Evolutionary conservation across 257 asterid genomes (phyloP), one percentile per base, ranked within the genome.

Genomic region (Handroanthus guayacan): DNA sequence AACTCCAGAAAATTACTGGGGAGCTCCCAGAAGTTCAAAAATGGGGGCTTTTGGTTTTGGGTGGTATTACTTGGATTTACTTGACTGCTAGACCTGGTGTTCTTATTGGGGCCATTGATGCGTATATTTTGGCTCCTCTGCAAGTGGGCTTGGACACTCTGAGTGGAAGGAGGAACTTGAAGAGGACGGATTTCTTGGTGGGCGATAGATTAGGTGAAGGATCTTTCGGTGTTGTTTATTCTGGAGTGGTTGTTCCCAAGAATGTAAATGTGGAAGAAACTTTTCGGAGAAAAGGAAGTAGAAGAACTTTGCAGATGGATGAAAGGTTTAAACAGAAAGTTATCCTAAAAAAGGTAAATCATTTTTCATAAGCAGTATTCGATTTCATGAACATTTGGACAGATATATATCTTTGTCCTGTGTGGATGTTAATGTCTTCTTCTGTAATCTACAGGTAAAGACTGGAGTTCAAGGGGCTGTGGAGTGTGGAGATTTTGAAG

Each of bases 81-180:
- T 78, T 95, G 67, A 95, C 99, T 11, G 94, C 98, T 31, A 85
- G 98, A 78, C 99, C 98, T 0, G 99, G 99, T 13, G 97, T 95
- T 63, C 88, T 95, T 2, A 14, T 86, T 39, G 99, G 99, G 18
- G 99, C 98, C 56, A 82, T 95, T 16, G 99, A 95, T 81, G 85
- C 98, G 0, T 95, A 92, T 78, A 25, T 95, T 58, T 72, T 92
- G 56, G 98, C 99, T 7, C 97, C 97, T 47, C 83, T 95, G 67
- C 99, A 95, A 44, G 48, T 84, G 65, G 97, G 91, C 0, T 63
- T 92, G 34, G 97, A 91, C 74, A 89, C 89, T 37, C 78, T 92
- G 82, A 84, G 61, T 16, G 98, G 99, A 31, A 84, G 92, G 87
- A 86, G 98, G 80, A 91, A 85, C 68, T 82, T 91, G 79, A 89